phyloP scores from a whole-genome alignment of 1,284 basidiomycete genomes.

The Moesziomyces globuligerus region DNA sequence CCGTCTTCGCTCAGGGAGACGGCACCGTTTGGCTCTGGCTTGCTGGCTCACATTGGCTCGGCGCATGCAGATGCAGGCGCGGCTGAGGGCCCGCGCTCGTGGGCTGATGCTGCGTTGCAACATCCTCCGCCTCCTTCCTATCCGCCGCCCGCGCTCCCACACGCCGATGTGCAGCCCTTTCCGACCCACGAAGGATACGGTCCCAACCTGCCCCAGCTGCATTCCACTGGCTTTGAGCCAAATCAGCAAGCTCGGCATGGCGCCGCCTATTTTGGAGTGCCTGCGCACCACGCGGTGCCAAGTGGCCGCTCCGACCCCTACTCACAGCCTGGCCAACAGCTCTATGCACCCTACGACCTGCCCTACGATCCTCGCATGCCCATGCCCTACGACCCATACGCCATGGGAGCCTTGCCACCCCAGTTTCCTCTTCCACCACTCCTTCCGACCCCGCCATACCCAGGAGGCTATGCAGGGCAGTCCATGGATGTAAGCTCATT shows the following conservation, averaged over 20 bases:
- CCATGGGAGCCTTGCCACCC: neutral
- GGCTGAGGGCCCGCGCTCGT: neutral
- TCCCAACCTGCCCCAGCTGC: conserved; percentile 26
- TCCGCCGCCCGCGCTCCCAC: conserved; percentile 19
- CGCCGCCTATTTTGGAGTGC: conserved; percentile 3
- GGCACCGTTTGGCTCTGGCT: no score
- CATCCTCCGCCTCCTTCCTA: conserved; percentile 17
- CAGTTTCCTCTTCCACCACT: conserved; percentile 1
- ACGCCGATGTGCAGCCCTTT: conserved; percentile 1
- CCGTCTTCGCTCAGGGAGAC: conserved; percentile 7
- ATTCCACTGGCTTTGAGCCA: conserved; percentile 2
- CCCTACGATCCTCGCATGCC: conserved; percentile 20
- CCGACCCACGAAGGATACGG: conserved; percentile 15
- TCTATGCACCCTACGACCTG: conserved; percentile 3
- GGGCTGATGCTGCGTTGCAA: conserved; percentile 1
- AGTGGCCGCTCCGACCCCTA: neutral
- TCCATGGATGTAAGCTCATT: neutral
- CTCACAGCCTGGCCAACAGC: neutral
- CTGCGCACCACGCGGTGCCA: neutral
- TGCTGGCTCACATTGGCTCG: no score
- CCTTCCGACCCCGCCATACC: conserved; percentile 2
- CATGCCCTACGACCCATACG: conserved; percentile 4
- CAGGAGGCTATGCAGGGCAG: conserved; percentile 1
- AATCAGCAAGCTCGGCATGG: conserved; percentile 2
- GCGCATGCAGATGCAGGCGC: neutral